These are phyloP conservation scores for Euphrasia confusa DNA, from an alignment of 257 asterid genomes.

Conservation along the genomic window DNA sequence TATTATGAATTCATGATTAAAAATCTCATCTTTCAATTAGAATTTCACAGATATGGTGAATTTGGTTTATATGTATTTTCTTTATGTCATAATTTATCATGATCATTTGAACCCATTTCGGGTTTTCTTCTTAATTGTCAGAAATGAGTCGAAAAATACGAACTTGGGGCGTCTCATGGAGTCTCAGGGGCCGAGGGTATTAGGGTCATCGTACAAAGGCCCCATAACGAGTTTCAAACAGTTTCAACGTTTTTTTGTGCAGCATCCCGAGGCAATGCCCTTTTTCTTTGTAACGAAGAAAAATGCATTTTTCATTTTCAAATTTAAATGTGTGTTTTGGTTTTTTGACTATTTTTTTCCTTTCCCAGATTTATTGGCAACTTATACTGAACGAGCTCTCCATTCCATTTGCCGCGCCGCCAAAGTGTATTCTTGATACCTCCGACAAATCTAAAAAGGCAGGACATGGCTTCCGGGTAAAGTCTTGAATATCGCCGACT, in stretches of 20 bases:
- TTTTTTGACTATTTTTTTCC: conserved; percentile 6
- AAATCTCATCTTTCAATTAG: too few relatives aligned
- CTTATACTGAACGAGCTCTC: conserved; percentile 56
- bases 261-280: conserved; percentile 69
- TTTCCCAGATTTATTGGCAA: conserved; percentile 68
- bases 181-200: conserved; percentile 60
- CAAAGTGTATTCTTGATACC: conserved; percentile 62
- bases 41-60: too few relatives aligned
- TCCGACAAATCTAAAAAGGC: conserved; percentile 51
- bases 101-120: conserved; percentile 10
- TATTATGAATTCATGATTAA: too few relatives aligned
- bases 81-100: background rate
- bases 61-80: too few relatives aligned
- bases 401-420: conserved; percentile 48
- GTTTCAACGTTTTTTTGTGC: conserved; percentile 74
- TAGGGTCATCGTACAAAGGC: conserved; percentile 62
- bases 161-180: conserved; percentile 89
- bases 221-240: conserved; percentile 65
- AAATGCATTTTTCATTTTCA: background rate
- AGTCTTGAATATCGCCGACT: conserved; percentile 70
- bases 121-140: conserved; percentile 25
- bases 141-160: conserved; percentile 51
- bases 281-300: conserved; percentile 5
- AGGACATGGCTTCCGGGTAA: conserved; percentile 93
- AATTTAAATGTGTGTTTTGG: background rate